phyloP scores from a whole-genome alignment of 352 stramenopile genomes.

The Phytophthora crassamura region DNA sequence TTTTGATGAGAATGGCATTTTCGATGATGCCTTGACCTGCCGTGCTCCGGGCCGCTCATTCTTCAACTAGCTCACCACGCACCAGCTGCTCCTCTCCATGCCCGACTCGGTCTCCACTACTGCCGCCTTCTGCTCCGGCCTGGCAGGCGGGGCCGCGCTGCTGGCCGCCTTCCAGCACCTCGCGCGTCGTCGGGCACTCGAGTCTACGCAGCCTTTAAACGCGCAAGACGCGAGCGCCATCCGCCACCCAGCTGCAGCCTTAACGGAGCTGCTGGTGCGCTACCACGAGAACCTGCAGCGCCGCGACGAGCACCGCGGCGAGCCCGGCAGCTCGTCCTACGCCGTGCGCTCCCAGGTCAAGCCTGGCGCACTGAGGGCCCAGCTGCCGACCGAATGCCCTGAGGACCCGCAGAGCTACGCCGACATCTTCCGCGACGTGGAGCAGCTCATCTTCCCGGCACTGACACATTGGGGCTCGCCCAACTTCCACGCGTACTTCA shows the following conservation, averaged over 20 bases:
- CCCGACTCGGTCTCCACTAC: slow-evolving; percentile 27
- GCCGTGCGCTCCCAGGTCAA: slow-evolving; percentile 48
- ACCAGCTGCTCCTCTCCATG: background rate
- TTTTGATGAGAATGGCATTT: too few species aligned
- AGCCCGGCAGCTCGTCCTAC: slow-evolving; percentile 43
- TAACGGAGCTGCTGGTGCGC: slow-evolving; percentile 65
- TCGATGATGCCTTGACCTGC: too few species aligned
- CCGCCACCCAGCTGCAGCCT: slow-evolving; percentile 43
- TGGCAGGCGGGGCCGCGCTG: slow-evolving; percentile 48
- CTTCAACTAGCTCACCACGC: slow-evolving; percentile 13
- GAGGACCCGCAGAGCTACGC: slow-evolving; percentile 63
- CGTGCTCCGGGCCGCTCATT: slow-evolving; percentile 5
- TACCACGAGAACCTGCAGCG: slow-evolving; percentile 68
- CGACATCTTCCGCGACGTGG: slow-evolving; percentile 65
- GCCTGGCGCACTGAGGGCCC: slow-evolving; percentile 49
- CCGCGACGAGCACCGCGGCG: slow-evolving; percentile 36
- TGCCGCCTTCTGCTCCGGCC: slow-evolving; percentile 48
- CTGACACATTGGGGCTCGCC: slow-evolving; percentile 76
- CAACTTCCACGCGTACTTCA: slow-evolving; percentile 78
- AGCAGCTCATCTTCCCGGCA: slow-evolving; percentile 66
- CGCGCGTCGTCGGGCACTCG: slow-evolving; percentile 34
- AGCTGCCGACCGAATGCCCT: slow-evolving; percentile 51
- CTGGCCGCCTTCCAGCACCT: slow-evolving; percentile 49
- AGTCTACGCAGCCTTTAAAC: slow-evolving; percentile 48
- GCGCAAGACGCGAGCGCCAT: slow-evolving; percentile 52